Conservation (phyloP, 495 filamentous ascomycete species). For the Xanthoparmelia taractica region DNA sequence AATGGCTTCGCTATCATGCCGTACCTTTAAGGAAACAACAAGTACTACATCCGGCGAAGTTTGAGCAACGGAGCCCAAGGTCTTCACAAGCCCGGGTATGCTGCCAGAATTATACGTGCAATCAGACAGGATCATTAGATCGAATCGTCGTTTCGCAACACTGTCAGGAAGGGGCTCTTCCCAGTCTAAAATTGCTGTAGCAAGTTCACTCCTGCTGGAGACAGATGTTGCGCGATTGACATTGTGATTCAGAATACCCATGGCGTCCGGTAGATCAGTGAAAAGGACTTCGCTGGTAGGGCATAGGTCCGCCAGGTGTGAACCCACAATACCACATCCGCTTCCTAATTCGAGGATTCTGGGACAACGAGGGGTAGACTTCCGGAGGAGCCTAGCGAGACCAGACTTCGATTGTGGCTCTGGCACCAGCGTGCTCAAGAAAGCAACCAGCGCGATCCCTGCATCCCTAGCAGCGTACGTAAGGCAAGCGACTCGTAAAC, state of each 20-base stretch:
- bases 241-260: conserved; percentile 53
- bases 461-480: conserved; percentile 50
- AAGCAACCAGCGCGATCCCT: conserved; percentile 50
- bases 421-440: conserved; percentile 25
- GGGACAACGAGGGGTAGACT: conserved; percentile 30
- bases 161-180: conserved; percentile 40
- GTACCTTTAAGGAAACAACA: conserved; percentile 71
- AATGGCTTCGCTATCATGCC: conserved; percentile 72
- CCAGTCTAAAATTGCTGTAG: conserved; percentile 73
- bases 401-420: conserved; percentile 23
- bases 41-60: conserved; percentile 49
- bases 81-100: conserved; percentile 64
- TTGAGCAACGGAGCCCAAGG: conserved; percentile 50
- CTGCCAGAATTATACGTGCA: conserved; percentile 93
- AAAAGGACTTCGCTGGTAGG: conserved; percentile 53
- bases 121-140: conserved; percentile 77
- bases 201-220: conserved; percentile 30
- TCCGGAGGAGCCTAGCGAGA: conserved; percentile 29
- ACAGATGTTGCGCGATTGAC: conserved; percentile 38
- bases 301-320: conserved; percentile 57
- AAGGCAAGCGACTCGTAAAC: neutral
- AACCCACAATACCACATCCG: conserved; percentile 79
- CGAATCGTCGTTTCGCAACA: conserved; percentile 42
- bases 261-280: conserved; percentile 76
- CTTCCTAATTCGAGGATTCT: conserved; percentile 71